Evolutionary conservation across 352 stramenopile species (phyloP).

Genomic region (Globisporangium splendens): DNA sequence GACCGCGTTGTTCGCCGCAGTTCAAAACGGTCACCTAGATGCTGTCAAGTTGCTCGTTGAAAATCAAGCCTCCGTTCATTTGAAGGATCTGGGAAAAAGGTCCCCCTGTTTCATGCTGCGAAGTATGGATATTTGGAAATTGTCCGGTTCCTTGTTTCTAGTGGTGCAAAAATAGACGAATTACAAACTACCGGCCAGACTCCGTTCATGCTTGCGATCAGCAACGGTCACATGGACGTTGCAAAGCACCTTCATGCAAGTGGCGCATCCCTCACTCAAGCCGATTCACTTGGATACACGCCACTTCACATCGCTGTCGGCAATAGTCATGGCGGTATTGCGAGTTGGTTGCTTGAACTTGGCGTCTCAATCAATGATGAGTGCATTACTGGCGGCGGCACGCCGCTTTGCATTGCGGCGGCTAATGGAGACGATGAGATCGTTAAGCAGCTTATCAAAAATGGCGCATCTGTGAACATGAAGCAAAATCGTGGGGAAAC

Average conservation of each 20-base stretch:
- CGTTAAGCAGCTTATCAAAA: background rate
- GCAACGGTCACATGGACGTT: constrained; percentile 2
- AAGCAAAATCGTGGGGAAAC: constrained; percentile 5
- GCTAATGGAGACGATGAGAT: background rate
- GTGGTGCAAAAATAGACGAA: background rate
- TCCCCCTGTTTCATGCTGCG: constrained; percentile 4
- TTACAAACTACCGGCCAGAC: background rate
- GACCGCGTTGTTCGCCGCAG: constrained; percentile 9
- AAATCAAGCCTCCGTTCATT: background rate
- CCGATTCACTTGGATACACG: background rate
- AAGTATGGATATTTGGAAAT: constrained; percentile 1
- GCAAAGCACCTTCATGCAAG: background rate
- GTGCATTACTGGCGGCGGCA: background rate
- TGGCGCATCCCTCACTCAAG: background rate
- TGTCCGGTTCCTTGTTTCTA: background rate
- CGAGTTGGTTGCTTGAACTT: constrained; percentile 1
- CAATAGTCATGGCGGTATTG: background rate
- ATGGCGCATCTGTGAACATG: background rate
- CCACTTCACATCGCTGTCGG: constrained; percentile 1
- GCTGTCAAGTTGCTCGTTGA: background rate
- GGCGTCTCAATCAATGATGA: background rate
- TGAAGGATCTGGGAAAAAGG: background rate
- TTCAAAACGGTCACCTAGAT: background rate
- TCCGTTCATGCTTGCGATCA: constrained; percentile 7
- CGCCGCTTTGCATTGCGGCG: constrained; percentile 2